Evolutionary conservation across 495 filamentous ascomycete genomes (phyloP).

Genomic region (Talaromyces proteolyticus): DNA sequence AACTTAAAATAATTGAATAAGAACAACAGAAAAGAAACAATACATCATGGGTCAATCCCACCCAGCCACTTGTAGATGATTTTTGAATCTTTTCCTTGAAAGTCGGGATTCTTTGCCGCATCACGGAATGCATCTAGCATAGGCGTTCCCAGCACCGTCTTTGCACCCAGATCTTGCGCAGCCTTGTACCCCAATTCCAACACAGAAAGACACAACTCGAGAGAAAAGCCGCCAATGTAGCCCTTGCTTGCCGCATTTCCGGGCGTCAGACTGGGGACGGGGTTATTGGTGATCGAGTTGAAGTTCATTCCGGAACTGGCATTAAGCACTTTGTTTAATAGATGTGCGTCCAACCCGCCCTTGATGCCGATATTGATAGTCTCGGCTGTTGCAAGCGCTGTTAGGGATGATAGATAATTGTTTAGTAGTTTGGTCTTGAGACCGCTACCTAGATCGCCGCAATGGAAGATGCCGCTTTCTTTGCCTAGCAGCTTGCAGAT

Average conservation of each 20-base stretch:
- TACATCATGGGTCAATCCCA: neutral
- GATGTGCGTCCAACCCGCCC: slow-evolving; percentile 41
- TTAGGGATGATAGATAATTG: slow-evolving; percentile 48
- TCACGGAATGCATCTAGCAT: slow-evolving; percentile 41
- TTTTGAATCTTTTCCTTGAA: neutral
- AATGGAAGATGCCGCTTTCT: slow-evolving; percentile 34
- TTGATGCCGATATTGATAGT: slow-evolving; percentile 51
- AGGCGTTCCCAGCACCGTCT: slow-evolving; percentile 29
- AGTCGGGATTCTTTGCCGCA: slow-evolving; percentile 28
- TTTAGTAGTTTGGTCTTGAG: slow-evolving; percentile 50
- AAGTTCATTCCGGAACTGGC: slow-evolving; percentile 38
- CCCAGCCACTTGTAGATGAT: slow-evolving; percentile 4
- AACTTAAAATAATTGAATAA: neutral
- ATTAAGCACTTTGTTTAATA: slow-evolving; percentile 40
- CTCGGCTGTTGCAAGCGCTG: slow-evolving; percentile 46
- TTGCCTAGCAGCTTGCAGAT: slow-evolving; percentile 40
- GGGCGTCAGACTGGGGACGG: slow-evolving; percentile 43
- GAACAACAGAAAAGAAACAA: neutral
- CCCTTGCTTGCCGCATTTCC: slow-evolving; percentile 40
- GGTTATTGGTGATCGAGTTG: slow-evolving; percentile 44
- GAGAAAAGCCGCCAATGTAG: slow-evolving; percentile 45
- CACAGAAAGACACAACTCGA: slow-evolving; percentile 51
- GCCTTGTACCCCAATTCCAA: slow-evolving; percentile 42
- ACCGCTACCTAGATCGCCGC: slow-evolving; percentile 43
- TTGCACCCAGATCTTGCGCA: slow-evolving; percentile 36